phyloP scores from a whole-genome alignment of 2,329 filamentous ascomycete genomes.

The Sarocladium brachiariae region DNA sequence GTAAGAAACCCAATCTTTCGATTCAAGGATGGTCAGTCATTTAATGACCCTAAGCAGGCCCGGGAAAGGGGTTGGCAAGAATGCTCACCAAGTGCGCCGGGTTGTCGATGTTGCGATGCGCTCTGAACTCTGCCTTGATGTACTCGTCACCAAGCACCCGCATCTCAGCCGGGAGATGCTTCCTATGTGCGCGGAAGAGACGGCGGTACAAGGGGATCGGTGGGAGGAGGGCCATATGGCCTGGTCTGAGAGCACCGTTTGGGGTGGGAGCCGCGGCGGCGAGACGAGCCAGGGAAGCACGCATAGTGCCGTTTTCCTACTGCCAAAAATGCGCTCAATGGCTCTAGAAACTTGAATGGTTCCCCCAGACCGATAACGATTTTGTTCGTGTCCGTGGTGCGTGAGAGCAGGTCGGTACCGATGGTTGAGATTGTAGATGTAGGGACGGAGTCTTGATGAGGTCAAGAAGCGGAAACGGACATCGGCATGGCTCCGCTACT shows the following conservation, averaged over 20 bases:
- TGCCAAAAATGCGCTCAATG: too few relatives aligned
- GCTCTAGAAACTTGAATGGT: too few relatives aligned
- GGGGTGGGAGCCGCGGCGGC: constrained; percentile 31
- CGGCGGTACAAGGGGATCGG: constrained; percentile 87
- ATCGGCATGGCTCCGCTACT: constrained; percentile 1
- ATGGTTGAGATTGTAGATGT: background rate
- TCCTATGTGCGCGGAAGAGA: constrained; percentile 78
- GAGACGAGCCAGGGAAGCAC: constrained; percentile 20
- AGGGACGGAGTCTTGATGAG: background rate
- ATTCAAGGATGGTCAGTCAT: background rate
- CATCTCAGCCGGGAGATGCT: constrained; percentile 65
- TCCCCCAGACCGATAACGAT: too few relatives aligned
- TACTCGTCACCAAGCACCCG: constrained; percentile 86
- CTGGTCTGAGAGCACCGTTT: constrained; percentile 24
- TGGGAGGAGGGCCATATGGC: constrained; percentile 65
- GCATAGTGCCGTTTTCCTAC: constrained; percentile 23
- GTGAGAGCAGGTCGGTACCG: background rate
- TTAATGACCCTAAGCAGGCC: background rate
- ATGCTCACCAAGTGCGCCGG: constrained; percentile 75
- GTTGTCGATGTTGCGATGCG: constrained; percentile 78
- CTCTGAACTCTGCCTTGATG: constrained; percentile 84
- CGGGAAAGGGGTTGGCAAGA: background rate
- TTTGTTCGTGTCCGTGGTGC: too few relatives aligned
- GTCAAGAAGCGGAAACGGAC: background rate
- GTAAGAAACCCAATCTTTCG: constrained; percentile 87